Base-by-base conservation (phyloP, 2,329 filamentous ascomycete species). In the Fusarium palustre region DNA sequence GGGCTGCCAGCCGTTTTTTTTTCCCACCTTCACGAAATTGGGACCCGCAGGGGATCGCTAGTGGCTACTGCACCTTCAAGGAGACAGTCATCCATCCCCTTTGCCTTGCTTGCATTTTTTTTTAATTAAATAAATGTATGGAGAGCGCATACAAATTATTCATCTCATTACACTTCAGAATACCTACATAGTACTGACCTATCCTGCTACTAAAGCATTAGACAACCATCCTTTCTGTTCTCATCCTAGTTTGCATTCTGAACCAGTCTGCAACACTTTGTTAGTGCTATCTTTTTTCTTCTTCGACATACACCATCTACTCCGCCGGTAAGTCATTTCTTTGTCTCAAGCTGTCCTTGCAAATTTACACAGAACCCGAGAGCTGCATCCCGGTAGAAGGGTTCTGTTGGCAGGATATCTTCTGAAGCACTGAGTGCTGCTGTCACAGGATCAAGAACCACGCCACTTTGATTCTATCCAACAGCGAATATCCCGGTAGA, bases 401-500 rank as follows among this genome's bases (percentile, higher is more conserved):
- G 39, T 48, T 70, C 55, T 58, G 70, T 68, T 68, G 66, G 69
- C 57, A 63, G 69, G 58, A 61, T 55, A 55, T 70, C 66, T 64
- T 67, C 50, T 65, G 59, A 62, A 66, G 63, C 66, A 60, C 60
- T 48, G 64, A 49, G 48, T 61, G 58, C 49, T 70, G 54, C 46
- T 70, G 64, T 64, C 58, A 57, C 50, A 64, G 63, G 67, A 69
- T 70, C 59, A 70, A 53, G 49, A 69, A 73, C 71, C 71, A 74
- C 61, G 71, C 71, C 71, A 74, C 67, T 55, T 63, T 49, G 55
- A 55, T 54, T 55, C 28, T 59, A 31, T 57, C 39, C 48, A 54
- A 57, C 69, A 69, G 68, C 64, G 66, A 72, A 64, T 28, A 74
- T 74, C 71, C 71, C 24, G 50, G 71, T 34, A 74, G 59, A 60